Evolutionary conservation across 306 rosid genomes (phyloP), one percentile per base, ranked within the genome.

Genomic region (Datisca glomerata): DNA sequence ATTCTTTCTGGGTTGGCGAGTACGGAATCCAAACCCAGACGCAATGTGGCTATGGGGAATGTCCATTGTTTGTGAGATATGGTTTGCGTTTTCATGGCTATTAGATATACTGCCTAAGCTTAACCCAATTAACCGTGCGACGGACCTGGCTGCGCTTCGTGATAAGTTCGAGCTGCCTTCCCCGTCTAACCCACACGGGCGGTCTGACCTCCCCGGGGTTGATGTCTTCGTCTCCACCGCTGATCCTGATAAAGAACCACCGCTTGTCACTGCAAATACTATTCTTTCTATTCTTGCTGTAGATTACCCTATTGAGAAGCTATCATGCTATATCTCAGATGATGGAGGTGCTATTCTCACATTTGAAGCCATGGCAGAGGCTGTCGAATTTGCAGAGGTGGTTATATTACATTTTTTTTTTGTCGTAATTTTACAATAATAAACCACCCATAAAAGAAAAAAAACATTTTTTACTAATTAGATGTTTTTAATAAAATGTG

Each of bases 281-380:
- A 64, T 85, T 10, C 85, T 85, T 22, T 85, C 95, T n/a, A 74
- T 85, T 24, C 73, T 85, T 5, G 60, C 79, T 12, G 87, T 45
- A 3, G 79, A 85, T 2, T 85, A 73, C 47, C 95, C 93, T 0
- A 49, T 74, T 14, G 95, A 85, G 63, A 85, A 80, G 63, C 20
- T 80, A 2, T 40, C 86, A 0, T 63, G 60, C 69, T 85, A 85
- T 41, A 73, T 85, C 39, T 85, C 93, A 3, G 95, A 85, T 62
- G 95, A 85, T 45, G 95, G 95, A n/a, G 95, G 95, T 23, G 81
- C 95, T 61, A 74, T 85, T 18, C 84, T 85, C 53, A 75, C 80
- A 1, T 84, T 84, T 56, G 92, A 84, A 63, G 86, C 94, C 51
- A 84, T 84, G 94, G 92, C 81, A 4, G 93, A 76, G 70, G 81